phyloP scores from a whole-genome alignment of 331 rosid species.

The Rosa hybrid region DNA sequence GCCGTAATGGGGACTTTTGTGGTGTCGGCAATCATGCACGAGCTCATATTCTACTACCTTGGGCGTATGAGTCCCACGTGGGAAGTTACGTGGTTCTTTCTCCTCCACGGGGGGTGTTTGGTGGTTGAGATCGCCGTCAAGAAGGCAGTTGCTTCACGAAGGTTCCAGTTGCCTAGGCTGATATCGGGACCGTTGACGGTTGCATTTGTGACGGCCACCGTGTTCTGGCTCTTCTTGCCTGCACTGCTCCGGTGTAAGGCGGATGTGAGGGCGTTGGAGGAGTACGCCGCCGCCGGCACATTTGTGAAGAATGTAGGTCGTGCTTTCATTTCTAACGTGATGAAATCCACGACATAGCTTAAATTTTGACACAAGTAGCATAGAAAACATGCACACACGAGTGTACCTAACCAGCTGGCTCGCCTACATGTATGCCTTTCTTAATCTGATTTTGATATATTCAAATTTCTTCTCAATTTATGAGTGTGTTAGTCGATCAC shows the following conservation, averaged over 20 bases:
- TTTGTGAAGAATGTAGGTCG: conserved; percentile 31
- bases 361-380: neutral
- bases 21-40: conserved; percentile 55
- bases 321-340: neutral
- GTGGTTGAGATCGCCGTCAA: conserved; percentile 33
- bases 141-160: conserved; percentile 15
- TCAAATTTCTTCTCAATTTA: too few species aligned
- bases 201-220: conserved; percentile 36
- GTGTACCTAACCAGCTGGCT: neutral
- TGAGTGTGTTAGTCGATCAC: too few species aligned
- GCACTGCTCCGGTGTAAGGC: conserved; percentile 33
- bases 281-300: conserved; percentile 28
- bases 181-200: conserved; percentile 37
- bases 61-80: conserved; percentile 43
- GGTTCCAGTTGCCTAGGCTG: conserved; percentile 31
- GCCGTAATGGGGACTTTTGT: conserved; percentile 38
- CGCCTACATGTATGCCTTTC: neutral
- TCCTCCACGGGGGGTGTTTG: conserved; percentile 38
- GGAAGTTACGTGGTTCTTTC: conserved; percentile 36
- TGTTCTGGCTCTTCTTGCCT: conserved; percentile 47
- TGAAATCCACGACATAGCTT: neutral
- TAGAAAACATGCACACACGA: neutral
- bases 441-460: neutral
- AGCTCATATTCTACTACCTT: conserved; percentile 46
- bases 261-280: conserved; percentile 30